These are phyloP conservation scores for Cercospora sesami DNA, from an alignment of 2,329 filamentous ascomycete species.

Conservation along the genomic window DNA sequence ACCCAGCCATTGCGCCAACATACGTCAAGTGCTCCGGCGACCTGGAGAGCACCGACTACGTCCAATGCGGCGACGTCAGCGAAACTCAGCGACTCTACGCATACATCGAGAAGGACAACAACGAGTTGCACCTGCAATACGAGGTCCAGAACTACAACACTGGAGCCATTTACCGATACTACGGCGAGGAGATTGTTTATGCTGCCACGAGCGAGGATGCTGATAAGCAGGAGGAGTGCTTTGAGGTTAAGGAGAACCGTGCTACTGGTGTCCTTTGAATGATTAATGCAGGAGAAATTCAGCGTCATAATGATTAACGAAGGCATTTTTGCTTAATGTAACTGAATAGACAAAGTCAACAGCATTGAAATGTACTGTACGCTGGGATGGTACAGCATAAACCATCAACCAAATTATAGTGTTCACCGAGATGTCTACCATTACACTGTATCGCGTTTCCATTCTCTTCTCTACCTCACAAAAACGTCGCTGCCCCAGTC, in stretches of 20 bases:
- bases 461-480: not conserved
- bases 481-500: constrained; percentile 10
- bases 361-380: not conserved
- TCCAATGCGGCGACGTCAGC: constrained; percentile 27
- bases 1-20: constrained; percentile 22
- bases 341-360: not conserved
- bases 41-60: constrained; percentile 27
- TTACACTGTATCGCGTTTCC: not conserved
- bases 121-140: constrained; percentile 28
- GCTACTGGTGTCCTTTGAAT: constrained; percentile 22
- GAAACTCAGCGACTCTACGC: constrained; percentile 22
- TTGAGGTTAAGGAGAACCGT: constrained; percentile 24
- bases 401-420: not conserved
- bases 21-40: constrained; percentile 26
- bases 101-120: constrained; percentile 28
- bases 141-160: constrained; percentile 15
- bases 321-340: not conserved
- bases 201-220: constrained; percentile 26
- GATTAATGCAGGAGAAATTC: not conserved
- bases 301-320: not conserved
- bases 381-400: not conserved
- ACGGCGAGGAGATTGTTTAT: constrained; percentile 28
- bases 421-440: not conserved
- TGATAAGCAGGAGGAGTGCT: constrained; percentile 23
- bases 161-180: constrained; percentile 20